Evolutionary conservation across 441 rosid species (phyloP), one percentile per base, ranked within the genome.

Genomic region (Erodium texanum): DNA sequence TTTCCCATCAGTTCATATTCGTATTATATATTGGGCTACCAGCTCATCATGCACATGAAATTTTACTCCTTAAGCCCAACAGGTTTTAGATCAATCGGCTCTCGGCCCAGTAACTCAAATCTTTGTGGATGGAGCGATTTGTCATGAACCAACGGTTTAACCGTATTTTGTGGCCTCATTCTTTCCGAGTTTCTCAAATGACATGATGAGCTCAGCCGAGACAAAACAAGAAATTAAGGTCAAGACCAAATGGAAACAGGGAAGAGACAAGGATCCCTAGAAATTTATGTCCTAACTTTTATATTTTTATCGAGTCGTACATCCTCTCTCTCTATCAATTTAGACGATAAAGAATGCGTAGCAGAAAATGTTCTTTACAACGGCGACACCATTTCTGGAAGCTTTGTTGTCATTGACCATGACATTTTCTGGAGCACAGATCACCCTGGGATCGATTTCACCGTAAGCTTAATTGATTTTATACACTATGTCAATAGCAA

Each of bases 371-470:
- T 89, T 43, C 83, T 89, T 36, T 88, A 86, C 83, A 96, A 89
- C 73, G 96, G 96, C 68, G 99, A 94, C 73, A 72, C 80, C 68
- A 78, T 93, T 56, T 83, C 99, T 1, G 98, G 98, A 0, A 93
- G 87, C 78, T 93, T 89, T 84, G 97, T 93, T 7, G 98, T 90
- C 70, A 95, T 90, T 38, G 98, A 93, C 69, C 97, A 90, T 71
- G 97, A 90, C 71, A 90, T 93, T 71, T 93, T 90, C 88, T 93
- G 97, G 98, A 76, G 86, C 76, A 78, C 96, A 18, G 98, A 93
- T 80, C 97, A 93, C 77, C 96, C 97, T 29, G 98, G 97, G 73
- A 83, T 90, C 73, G 98, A 93, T 83, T 85, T 93, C 74, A 84
- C 74, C 15, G 98, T 93, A 61, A 85, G 80, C 8, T 18, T 52